Percentiles rank a stretch among this genome's conserved stretches.
Evolutionary conservation across 83 land plant species (phyloP).

Genomic region (Thuja plicata): DNA sequence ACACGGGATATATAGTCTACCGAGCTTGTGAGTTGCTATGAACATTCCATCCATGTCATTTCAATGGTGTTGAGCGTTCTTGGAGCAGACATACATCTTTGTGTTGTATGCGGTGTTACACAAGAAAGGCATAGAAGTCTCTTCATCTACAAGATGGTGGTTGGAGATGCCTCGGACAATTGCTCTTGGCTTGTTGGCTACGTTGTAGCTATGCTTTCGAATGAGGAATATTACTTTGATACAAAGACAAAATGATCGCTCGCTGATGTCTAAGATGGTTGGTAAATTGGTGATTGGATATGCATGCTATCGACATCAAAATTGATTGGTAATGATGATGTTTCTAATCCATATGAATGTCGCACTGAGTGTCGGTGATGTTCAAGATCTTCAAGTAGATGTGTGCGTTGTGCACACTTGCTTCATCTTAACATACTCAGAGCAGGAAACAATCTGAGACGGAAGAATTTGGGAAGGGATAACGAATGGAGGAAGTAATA

Average conservation of each 20-base stretch:
- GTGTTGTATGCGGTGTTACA: slow-evolving; percentile 35
- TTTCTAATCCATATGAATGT: too few species aligned
- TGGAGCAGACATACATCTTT: slow-evolving; percentile 28
- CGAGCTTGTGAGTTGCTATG: slow-evolving; percentile 40
- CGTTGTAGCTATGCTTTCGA: slow-evolving; percentile 23
- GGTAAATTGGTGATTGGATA: too few species aligned
- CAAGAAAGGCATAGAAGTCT: slow-evolving; percentile 21
- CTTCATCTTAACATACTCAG: too few species aligned
- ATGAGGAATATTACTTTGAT: slow-evolving; percentile 9
- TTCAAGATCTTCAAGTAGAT: too few species aligned
- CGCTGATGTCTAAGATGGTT: too few species aligned
- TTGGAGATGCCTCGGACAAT: slow-evolving; percentile 12
- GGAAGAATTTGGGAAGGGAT: too few species aligned
- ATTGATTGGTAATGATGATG: too few species aligned
- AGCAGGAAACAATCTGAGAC: too few species aligned
- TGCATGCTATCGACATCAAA: too few species aligned
- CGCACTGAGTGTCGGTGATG: too few species aligned
- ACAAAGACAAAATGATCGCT: slow-evolving; percentile 20
- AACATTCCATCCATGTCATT: slow-evolving; percentile 37
- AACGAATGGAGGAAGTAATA: too few species aligned
- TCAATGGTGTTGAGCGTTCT: slow-evolving; percentile 26
- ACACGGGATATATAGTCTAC: neutral
- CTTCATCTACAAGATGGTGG: slow-evolving; percentile 37
- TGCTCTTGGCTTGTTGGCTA: slow-evolving; percentile 50
- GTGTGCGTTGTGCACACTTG: too few species aligned